Base-by-base conservation (phyloP, 1,284 basidiomycete species). In the Schizopora paradoxa region DNA sequence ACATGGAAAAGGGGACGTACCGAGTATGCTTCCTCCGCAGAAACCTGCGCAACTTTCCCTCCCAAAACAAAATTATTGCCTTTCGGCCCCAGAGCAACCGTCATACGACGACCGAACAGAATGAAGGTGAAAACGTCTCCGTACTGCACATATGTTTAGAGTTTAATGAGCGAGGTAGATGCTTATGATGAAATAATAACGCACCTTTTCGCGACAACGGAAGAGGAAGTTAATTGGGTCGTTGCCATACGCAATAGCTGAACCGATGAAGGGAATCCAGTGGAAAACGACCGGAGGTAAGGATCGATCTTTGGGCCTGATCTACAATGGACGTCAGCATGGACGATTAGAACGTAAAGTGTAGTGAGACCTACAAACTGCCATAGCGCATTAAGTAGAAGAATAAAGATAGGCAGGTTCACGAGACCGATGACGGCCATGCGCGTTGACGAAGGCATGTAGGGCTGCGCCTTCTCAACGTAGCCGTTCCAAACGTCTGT, bases 51-150 rank as follows among this genome's bases (percentile, higher is more conserved):
- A 34, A 91, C 81, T 68, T 94, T 95, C 34, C 95, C 96, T 50
- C 96, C 95, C 25, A 99, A 78, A 48, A 98, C 74, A 54, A 98
- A 86, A 69, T 98, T 94, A 65, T 90, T 95, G 21, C 96, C 96
- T 64, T 90, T 89, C 31, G 91, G 75, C 28, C 94, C 91, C 21
- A 99, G 76, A 1, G 92, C 86, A 45, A 95, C 94, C 0, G 95
- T 98, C 55, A 98, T 80, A 45, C 80, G 82, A 49, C 91, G 81
- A 35, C 95, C 95, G 35, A 98, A 70, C 6, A 99, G 72, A 38
- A 92, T 72, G 64, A 95, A 97, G 0, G 95, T 96, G 69, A 98
- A 99, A n/a, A 97, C 82, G 44, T 80, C 73, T 32, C 79, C 79
- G 51, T 80, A 70, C 74, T 77, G 54, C 3, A 43, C 14, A 21